Percentiles rank a stretch among this genome's conserved stretches.
phyloP scores from a whole-genome alignment of 2,329 filamentous ascomycete genomes.

The Grosmannia serpens region DNA sequence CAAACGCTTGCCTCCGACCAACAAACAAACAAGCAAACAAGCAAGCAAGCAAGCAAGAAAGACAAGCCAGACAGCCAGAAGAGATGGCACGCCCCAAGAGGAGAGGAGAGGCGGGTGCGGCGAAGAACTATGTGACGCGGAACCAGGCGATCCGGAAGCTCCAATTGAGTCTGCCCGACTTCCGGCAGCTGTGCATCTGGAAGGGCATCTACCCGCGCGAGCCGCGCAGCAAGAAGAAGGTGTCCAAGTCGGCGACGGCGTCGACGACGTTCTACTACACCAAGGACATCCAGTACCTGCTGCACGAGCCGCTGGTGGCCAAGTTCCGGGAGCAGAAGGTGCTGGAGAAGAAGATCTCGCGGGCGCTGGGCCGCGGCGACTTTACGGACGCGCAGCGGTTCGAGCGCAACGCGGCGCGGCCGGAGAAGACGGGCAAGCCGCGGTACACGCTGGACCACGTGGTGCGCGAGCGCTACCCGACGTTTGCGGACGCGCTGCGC shows the following conservation, averaged over 20 bases:
- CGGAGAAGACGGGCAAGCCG: slow-evolving; percentile 85
- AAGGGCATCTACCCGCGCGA: slow-evolving; percentile 98
- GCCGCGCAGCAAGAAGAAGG: slow-evolving; percentile 94
- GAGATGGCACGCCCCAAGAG: slow-evolving; percentile 72
- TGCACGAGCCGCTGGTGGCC: slow-evolving; percentile 85
- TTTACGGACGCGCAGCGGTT: slow-evolving; percentile 77
- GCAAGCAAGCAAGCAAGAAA: too few relatives aligned
- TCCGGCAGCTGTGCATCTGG: slow-evolving; percentile 97
- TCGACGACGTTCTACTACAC: slow-evolving; percentile 87
- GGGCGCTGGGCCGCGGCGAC: slow-evolving; percentile 84
- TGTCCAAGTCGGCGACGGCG: slow-evolving; percentile 76
- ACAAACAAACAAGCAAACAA: too few relatives aligned
- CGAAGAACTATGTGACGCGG: slow-evolving; percentile 96
- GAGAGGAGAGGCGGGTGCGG: slow-evolving; percentile 83
- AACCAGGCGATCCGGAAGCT: slow-evolving; percentile 96
- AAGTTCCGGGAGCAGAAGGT: slow-evolving; percentile 97
- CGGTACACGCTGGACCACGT: slow-evolving; percentile 91
- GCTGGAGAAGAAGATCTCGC: slow-evolving; percentile 93
- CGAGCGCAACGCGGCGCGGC: slow-evolving; percentile 72
- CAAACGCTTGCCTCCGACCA: neutral
- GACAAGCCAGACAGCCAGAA: slow-evolving; percentile 9
- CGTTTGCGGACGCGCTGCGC: slow-evolving; percentile 85
- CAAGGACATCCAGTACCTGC: slow-evolving; percentile 96
- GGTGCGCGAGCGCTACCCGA: slow-evolving; percentile 95
- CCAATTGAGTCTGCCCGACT: slow-evolving; percentile 93